These are phyloP conservation scores for Starmerella davenportii DNA, from an alignment of 805 yeast genomes.

Conservation along the genomic window DNA sequence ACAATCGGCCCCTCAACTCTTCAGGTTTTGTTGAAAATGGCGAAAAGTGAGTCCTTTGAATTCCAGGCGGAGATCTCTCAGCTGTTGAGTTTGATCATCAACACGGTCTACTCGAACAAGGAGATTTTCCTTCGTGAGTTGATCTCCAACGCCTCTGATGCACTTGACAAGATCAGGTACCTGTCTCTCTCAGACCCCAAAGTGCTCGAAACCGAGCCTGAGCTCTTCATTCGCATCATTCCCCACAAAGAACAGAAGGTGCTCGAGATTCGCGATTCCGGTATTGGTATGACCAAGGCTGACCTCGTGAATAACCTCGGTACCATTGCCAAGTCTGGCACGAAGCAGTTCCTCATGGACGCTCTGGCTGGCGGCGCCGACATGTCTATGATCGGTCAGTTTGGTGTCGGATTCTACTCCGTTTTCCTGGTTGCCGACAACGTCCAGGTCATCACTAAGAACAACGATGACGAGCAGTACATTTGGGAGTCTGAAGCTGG, in stretches of 20 bases:
- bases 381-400: conserved; percentile 99
- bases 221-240: conserved; percentile 89
- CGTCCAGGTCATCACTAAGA: conserved; percentile 94
- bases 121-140: conserved; percentile 98
- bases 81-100: conserved; percentile 98
- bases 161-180: conserved; percentile 94
- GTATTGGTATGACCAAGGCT: conserved; percentile 99
- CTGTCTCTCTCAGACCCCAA: conserved; percentile 86
- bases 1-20: neutral
- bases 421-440: conserved; percentile 96
- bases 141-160: conserved; percentile 98
- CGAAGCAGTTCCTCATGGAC: conserved; percentile 93
- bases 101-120: conserved; percentile 98
- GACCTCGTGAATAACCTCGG: conserved; percentile 98
- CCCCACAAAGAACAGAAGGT: conserved; percentile 90
- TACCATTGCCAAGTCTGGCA: conserved; percentile 99
- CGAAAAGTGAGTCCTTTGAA: conserved; percentile 33
- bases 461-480: conserved; percentile 98
- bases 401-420: conserved; percentile 99
- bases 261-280: conserved; percentile 94
- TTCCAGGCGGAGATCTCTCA: conserved; percentile 99
- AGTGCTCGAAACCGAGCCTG: conserved; percentile 86
- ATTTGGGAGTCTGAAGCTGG: conserved; percentile 99
- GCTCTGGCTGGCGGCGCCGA: conserved; percentile 99
- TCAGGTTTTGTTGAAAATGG: conserved; percentile 15